Evolutionary conservation across 192 early-diverging fungal genomes (phyloP), one percentile per base, ranked within the genome.

Genomic region (Linnemannia zychae): DNA sequence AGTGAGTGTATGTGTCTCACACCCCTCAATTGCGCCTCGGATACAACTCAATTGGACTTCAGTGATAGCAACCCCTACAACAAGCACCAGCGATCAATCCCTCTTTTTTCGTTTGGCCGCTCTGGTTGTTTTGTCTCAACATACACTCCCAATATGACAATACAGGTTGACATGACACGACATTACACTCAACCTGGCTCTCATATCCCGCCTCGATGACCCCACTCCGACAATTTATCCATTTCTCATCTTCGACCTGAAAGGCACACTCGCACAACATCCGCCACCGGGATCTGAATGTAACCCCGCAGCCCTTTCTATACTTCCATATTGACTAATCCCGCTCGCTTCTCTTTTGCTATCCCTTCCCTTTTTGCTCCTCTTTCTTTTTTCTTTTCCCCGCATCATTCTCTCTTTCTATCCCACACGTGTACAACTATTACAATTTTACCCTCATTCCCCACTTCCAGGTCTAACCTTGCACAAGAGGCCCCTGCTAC

Each of bases 401-500:
- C 67, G 18, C 76, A 77, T 68, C 76, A 49, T 24, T 48, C 36
- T 48, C 36, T 18, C 33, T 48, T 33, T 4, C 46, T 22, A 34
- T 52, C 72, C 44, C 49, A 36, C 49, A 52, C 72, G 24, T 33
- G 31, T 48, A 17, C 66, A 7, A 69, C 76, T 70, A n/a, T 20
- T 37, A n/a, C 74, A 31, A 57, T 40, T 44, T 40, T 17, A 37
- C 38, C 6, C 24, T 71, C 13, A 0, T 40, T 11, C 37, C 36
- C 4, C 49, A 37, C 13, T 31, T n/a, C 36, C 20, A 81, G 80
- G 80, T 81, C 80, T 22, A 81, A 81, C 74, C 80, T 81, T 71
- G 57, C 74, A 48, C 80, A 81, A 46, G 80, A 67, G 34, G 71
- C 80, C 63, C 49, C 80, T 48, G 57, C 72, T 52, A 47, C 77